Percentiles rank a stretch among this genome's conserved stretches.
Conservation (phyloP, 139 green algal species). For the Nannochloris sp. region DNA sequence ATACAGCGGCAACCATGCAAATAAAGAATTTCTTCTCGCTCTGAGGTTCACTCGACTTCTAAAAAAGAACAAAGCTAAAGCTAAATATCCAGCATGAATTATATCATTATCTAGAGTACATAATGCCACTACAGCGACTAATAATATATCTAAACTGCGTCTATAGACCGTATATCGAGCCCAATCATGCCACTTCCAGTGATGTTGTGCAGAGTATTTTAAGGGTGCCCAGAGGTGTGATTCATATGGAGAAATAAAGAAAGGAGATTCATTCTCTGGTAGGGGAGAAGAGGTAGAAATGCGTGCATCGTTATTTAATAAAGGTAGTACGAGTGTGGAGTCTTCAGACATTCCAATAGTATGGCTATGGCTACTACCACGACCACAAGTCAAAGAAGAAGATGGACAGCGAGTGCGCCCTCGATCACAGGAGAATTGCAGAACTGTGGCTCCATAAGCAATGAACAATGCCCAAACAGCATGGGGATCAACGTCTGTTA, state of each 20-base stretch:
- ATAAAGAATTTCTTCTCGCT: constrained; percentile 26
- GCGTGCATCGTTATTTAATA: no score
- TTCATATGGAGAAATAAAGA: no score
- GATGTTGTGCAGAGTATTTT: no score
- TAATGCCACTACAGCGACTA: constrained; percentile 46
- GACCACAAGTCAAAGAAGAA: no score
- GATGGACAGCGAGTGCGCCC: no score
- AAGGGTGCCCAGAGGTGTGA: no score
- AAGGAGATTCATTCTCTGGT: no score
- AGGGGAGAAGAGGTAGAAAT: no score
- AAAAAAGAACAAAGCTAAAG: constrained; percentile 66
- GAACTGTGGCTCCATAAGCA: constrained; percentile 20
- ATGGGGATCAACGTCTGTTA: constrained; percentile 11
- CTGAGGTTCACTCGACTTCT: constrained; percentile 39
- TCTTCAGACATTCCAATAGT: no score
- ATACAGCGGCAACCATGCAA: constrained; percentile 61
- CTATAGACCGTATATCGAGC: constrained; percentile 40
- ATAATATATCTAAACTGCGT: constrained; percentile 39
- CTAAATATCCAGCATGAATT: constrained; percentile 71
- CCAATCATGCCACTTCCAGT: constrained; percentile 46
- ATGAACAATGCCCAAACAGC: constrained; percentile 42
- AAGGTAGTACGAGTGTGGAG: no score
- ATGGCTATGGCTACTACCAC: no score
- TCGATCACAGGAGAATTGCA: constrained; percentile 30
- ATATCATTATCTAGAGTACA: constrained; percentile 66